A percentile compares a stretch with the other conserved stretches of the same genome.
Conservation (phyloP, 225 moss, liverwort and hornwort genomes). For the Thuidium tamariscinum region DNA sequence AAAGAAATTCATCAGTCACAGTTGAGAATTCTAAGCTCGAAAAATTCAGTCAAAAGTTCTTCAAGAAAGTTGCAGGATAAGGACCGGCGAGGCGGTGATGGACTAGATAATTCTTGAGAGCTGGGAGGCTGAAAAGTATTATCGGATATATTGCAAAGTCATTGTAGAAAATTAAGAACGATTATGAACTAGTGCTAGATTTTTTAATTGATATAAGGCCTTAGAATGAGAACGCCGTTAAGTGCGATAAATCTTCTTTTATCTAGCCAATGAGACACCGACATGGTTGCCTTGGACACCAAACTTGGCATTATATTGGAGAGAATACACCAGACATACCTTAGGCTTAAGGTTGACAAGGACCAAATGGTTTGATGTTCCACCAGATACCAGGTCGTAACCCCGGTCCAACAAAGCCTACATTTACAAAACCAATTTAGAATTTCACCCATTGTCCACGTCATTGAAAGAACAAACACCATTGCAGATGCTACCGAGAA, state of each 20-base stretch:
- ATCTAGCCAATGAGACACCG: neutral
- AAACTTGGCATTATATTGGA: neutral
- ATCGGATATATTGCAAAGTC: neutral
- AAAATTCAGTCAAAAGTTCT: neutral
- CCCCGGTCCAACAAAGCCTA: conserved; percentile 60
- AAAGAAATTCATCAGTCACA: neutral
- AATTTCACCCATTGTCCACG: neutral
- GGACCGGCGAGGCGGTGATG: neutral
- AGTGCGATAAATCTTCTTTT: neutral
- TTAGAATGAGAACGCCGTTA: neutral
- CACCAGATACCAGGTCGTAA: conserved; percentile 87
- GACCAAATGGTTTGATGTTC: conserved; percentile 85
- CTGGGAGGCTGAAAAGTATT: neutral
- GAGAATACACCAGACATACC: conserved; percentile 9
- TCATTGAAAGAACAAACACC: neutral
- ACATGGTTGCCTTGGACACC: neutral
- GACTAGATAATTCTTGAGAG: neutral
- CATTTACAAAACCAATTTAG: neutral
- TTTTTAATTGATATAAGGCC: neutral
- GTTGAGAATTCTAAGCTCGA: neutral
- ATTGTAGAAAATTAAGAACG: neutral
- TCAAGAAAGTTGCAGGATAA: neutral
- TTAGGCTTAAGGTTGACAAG: conserved; percentile 88
- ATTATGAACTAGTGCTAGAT: neutral
- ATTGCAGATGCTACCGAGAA: neutral